Conservation (phyloP, 768 basidiomycete genomes). For the Suillus plorans region DNA sequence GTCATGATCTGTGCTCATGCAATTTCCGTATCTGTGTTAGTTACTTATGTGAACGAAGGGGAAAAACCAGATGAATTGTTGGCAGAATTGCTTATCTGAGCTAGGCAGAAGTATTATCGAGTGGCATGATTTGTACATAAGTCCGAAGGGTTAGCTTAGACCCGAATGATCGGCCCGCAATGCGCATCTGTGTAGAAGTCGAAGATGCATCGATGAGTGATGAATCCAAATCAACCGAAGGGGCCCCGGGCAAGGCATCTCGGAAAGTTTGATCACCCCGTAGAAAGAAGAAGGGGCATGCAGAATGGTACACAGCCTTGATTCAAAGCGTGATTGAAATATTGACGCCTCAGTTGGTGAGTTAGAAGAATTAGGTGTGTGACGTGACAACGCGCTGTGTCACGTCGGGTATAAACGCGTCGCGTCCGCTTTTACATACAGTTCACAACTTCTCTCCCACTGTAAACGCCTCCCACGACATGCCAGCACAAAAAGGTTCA, state of each 20-base stretch:
- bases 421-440: slow-evolving; percentile 3
- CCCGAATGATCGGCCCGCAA: background rate
- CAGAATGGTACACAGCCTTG: background rate
- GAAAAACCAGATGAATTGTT: background rate
- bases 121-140: background rate
- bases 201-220: background rate
- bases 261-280: no score
- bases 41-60: background rate
- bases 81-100: background rate
- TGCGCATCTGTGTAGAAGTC: background rate
- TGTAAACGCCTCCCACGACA: slow-evolving; percentile 6
- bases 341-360: no score
- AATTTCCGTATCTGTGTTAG: background rate
- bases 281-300: background rate
- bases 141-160: background rate
- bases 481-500: slow-evolving; percentile 37
- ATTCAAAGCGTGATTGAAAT: no score
- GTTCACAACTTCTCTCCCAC: background rate
- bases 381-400: slow-evolving; percentile 28
- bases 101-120: background rate
- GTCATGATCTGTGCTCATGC: background rate
- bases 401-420: slow-evolving; percentile 20
- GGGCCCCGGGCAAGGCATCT: background rate
- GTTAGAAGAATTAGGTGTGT: slow-evolving; percentile 8
- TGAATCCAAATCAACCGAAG: background rate